Conservation (phyloP, 495 filamentous ascomycete genomes). For the Daldinia childiae region DNA sequence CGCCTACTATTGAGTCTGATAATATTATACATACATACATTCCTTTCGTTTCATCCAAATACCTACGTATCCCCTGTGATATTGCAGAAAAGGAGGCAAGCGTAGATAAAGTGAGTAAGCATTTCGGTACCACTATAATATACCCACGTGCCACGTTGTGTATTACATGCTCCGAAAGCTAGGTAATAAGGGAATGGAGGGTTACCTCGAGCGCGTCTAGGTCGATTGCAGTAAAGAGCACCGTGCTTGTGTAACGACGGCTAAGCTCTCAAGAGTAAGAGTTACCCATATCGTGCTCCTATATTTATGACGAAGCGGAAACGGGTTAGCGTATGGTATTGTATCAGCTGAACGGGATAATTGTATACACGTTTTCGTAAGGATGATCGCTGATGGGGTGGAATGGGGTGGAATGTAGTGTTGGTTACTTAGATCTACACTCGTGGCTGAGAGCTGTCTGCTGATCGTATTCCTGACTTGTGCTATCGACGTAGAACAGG, state of each 20-base stretch:
- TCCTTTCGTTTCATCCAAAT: not conserved
- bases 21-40: not conserved
- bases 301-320: not conserved
- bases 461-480: not conserved
- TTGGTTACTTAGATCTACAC: not conserved
- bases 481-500: not conserved
- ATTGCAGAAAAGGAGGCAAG: not conserved
- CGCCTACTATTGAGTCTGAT: not conserved
- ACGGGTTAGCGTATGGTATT: not conserved
- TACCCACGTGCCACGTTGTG: not conserved
- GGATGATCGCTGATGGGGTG: not conserved
- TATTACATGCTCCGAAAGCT: not conserved
- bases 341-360: not conserved
- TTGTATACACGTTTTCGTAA: not conserved
- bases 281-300: conserved; percentile 88
- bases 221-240: not conserved
- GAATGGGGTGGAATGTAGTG: not conserved
- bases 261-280: conserved; percentile 51
- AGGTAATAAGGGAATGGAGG: not conserved
- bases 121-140: not conserved
- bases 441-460: not conserved
- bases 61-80: not conserved
- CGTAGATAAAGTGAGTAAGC: not conserved
- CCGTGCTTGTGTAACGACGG: not conserved
- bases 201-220: conserved; percentile 1